Conservation (phyloP, 352 stramenopile species). For the Phytophthora melonis region DNA sequence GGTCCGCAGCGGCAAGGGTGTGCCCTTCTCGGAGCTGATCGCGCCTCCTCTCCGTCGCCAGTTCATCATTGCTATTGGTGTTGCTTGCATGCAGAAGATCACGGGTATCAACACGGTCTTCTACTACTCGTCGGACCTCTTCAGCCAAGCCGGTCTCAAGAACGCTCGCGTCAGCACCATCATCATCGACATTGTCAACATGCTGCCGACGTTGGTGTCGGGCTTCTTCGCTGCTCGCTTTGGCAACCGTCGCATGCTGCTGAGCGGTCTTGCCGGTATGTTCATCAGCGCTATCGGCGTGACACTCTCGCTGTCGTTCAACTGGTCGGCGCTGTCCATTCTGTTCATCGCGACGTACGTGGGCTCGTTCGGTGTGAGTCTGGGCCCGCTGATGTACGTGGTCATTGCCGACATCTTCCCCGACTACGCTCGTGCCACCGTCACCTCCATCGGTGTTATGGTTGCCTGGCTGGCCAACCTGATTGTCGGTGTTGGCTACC, state of each 20-base stretch:
- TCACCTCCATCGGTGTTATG: slow-evolving; percentile 38
- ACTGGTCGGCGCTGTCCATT: slow-evolving; percentile 43
- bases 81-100: slow-evolving; percentile 55
- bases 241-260: slow-evolving; percentile 47
- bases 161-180: slow-evolving; percentile 47
- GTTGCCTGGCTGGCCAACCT: slow-evolving; percentile 49
- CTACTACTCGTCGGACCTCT: slow-evolving; percentile 64
- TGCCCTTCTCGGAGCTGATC: slow-evolving; percentile 41
- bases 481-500: slow-evolving; percentile 58
- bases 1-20: slow-evolving; percentile 42
- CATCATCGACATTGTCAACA: slow-evolving; percentile 51
- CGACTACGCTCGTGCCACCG: slow-evolving; percentile 47
- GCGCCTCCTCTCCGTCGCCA: slow-evolving; percentile 36
- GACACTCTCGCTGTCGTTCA: slow-evolving; percentile 43
- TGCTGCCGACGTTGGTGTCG: slow-evolving; percentile 45
- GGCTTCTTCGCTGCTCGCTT: slow-evolving; percentile 42
- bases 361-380: slow-evolving; percentile 40
- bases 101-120: slow-evolving; percentile 66
- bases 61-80: slow-evolving; percentile 49
- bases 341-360: slow-evolving; percentile 50
- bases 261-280: slow-evolving; percentile 46
- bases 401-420: slow-evolving; percentile 61
- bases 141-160: slow-evolving; percentile 42
- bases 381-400: slow-evolving; percentile 51
- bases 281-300: slow-evolving; percentile 48